Conservation (phyloP, 2,329 filamentous ascomycete species). For the Nannizzia gypsea region DNA sequence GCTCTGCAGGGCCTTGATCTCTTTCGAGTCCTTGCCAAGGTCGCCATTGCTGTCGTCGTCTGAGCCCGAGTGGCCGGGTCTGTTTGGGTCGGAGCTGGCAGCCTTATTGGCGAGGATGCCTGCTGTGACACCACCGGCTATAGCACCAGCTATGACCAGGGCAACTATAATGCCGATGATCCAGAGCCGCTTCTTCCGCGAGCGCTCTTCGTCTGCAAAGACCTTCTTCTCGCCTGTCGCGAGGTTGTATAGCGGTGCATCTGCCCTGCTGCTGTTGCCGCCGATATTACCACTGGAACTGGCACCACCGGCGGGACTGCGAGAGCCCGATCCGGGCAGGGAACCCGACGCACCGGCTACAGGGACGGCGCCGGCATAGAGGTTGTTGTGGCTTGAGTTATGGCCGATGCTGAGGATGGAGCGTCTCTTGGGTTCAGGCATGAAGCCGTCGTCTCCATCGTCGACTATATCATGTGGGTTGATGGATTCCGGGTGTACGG, state of each 20-base stretch:
- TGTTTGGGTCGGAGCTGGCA: constrained; percentile 10
- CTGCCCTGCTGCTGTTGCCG: constrained; percentile 26
- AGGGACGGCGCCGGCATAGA: constrained; percentile 37
- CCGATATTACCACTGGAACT: constrained; percentile 32
- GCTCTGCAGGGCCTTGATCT: constrained; percentile 77
- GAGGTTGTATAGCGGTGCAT: constrained; percentile 40
- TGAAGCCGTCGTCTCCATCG: constrained; percentile 75
- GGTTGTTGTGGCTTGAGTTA: constrained; percentile 27
- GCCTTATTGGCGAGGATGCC: constrained; percentile 51
- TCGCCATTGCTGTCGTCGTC: constrained; percentile 58
- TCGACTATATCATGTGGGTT: constrained; percentile 73
- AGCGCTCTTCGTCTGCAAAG: constrained; percentile 50
- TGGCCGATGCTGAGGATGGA: constrained; percentile 49
- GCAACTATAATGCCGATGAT: constrained; percentile 53
- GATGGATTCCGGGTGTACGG: constrained; percentile 44
- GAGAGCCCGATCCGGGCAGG: constrained; percentile 11
- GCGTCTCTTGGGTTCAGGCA: constrained; percentile 42
- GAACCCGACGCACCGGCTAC: constrained; percentile 25
- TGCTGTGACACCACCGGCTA: constrained; percentile 63
- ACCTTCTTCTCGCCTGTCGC: constrained; percentile 52
- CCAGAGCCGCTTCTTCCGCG: constrained; percentile 57
- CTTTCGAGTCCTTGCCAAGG: constrained; percentile 58
- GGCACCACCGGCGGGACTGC: constrained; percentile 17
- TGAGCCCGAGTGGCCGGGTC: constrained; percentile 35
- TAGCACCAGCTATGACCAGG: constrained; percentile 55